phyloP scores from a whole-genome alignment of 768 basidiomycete genomes.

The Amanita rimosa region DNA sequence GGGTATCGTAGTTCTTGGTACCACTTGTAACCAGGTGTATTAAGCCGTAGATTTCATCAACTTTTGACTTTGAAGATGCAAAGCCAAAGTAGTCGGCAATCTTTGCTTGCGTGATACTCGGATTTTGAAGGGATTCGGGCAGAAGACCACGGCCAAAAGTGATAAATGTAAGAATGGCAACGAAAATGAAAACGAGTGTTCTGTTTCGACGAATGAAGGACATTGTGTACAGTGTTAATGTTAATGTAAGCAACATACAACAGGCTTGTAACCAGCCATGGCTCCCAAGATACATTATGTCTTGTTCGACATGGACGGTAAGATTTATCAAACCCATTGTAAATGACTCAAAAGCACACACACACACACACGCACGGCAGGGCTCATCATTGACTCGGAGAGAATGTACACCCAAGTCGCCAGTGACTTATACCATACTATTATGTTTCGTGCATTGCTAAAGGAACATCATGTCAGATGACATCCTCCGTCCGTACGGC shows the following conservation, averaged over 20 bases:
- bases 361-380: too few species aligned
- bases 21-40: constrained; percentile 50
- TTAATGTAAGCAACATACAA: too few species aligned
- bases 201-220: neutral
- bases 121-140: constrained; percentile 17
- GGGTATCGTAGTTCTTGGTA: constrained; percentile 26
- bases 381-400: constrained; percentile 71
- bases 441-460: neutral
- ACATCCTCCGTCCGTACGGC: constrained; percentile 60
- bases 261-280: too few species aligned
- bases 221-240: too few species aligned
- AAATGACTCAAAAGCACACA: too few species aligned
- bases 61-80: constrained; percentile 16
- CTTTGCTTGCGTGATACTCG: constrained; percentile 20
- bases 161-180: constrained; percentile 25
- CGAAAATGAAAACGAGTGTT: constrained; percentile 33
- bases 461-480: constrained; percentile 30
- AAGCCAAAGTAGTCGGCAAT: constrained; percentile 17
- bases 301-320: constrained; percentile 69
- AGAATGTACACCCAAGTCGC: constrained; percentile 68
- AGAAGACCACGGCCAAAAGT: constrained; percentile 8
- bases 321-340: too few species aligned
- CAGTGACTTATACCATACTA: constrained; percentile 32
- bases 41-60: constrained; percentile 62
- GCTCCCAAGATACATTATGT: constrained; percentile 52